Base-by-base conservation (phyloP, 1,139 yeast genomes). In the Suhomyces atakaporum region DNA sequence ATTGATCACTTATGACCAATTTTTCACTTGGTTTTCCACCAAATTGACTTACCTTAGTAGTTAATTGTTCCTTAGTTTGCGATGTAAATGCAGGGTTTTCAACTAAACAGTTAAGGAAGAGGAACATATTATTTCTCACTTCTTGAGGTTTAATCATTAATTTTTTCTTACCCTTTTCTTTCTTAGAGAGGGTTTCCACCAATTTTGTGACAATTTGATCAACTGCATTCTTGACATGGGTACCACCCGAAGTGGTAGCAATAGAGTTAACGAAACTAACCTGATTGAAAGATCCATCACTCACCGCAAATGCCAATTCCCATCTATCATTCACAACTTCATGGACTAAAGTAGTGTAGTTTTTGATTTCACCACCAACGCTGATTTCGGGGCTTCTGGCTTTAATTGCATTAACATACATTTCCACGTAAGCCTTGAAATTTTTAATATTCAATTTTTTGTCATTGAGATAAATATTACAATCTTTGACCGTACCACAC, bases 41-140 rank as follows among this genome's bases (percentile, higher is more conserved):
- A 66, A 92, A 94, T 47, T 90, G 95, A 24, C 85, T 73, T 0
- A 81, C 80, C 55, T 92, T 84, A 1, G 97, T 88, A 10, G 97
- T 90, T 51, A 94, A 69, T 57, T 90, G 96, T 58, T 94, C 98
- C 55, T 94, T 94, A 0, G 98, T 94, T 66, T 94, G 98, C 0
- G 98, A 90, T 0, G 97, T 90, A 56, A 94, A 94, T 0, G 97
- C 95, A 0, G 98, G 98, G 51, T 94, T 94, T 58, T 89, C 97
- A 61, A 94, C 81, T 49, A 90, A 72, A 73, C 97, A 89, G 60
- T 94, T 94, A 47, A 94, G 73, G 53, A 94, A 94, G 27, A 94
- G 57, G 54, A 92, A 92, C 83, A 92, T 85, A 60, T 89, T 86
- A 59, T 84, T 89, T 56, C 84, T 81, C 40, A 94, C 85, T 63